Base-by-base conservation (phyloP, 1,284 basidiomycete genomes). In the Peniophora sp. region DNA sequence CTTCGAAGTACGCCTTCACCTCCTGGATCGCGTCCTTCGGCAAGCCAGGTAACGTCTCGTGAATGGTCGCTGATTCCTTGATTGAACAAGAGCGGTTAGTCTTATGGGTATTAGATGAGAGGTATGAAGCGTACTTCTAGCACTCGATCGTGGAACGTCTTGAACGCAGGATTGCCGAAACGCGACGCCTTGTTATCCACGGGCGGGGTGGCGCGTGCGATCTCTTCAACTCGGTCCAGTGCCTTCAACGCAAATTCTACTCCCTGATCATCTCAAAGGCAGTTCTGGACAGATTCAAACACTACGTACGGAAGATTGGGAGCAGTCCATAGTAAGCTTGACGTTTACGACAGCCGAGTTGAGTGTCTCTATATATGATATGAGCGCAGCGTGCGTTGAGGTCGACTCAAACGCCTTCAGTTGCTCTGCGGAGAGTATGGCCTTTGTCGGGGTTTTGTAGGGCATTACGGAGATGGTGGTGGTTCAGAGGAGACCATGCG, bases 91-190 rank as follows among this genome's bases (percentile, higher is more conserved):
- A 10, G 34, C 34, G 34, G 10, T 36, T n/a, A n/a, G n/a, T n/a
- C n/a, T n/a, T n/a, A n/a, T n/a, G n/a, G n/a, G n/a, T n/a, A n/a
- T n/a, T n/a, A n/a, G n/a, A n/a, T n/a, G n/a, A n/a, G n/a, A n/a
- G n/a, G n/a, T n/a, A n/a, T n/a, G n/a, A n/a, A n/a, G n/a, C 76
- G 58, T 59, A 88, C 90, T 66, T 88, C 76, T 17, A 71, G 63
- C 15, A 98, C 73, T 60, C 83, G 81, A 67, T 96, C 92, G 61
- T n/a, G n/a, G n/a, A n/a, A n/a, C 0, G 80, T 82, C 60, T 89
- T 78, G 70, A 99, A 99, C 0, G 96, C 96, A 1, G 96, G 95
- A 66, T 99, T 99, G 2, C 96, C 97, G 61, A 99, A 99, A 23
- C 97, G 75, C 43, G 94, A 97, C 1, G 85, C 84, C 54, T 87